These are phyloP conservation scores for Salvia sclarea DNA, from an alignment of 305 asterid genomes.

Conservation along the genomic window DNA sequence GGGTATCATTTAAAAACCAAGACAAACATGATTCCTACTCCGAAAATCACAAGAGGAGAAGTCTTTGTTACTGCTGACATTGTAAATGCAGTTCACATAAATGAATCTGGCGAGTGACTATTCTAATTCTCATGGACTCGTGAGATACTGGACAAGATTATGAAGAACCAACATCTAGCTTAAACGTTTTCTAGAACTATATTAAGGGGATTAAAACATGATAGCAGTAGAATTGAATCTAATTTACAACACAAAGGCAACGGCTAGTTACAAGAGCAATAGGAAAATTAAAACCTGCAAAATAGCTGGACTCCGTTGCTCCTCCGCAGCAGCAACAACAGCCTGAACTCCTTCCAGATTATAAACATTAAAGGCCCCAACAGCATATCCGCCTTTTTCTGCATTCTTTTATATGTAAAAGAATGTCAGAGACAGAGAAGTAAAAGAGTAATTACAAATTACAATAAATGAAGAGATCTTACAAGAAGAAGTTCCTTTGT, in stretches of 20 bases:
- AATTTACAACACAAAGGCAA: neutral
- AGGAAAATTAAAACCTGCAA: conserved; percentile 65
- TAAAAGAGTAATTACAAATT: conserved; percentile 21
- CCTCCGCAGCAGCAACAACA: conserved; percentile 96
- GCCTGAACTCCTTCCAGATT: conserved; percentile 94
- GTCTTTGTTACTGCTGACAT: neutral
- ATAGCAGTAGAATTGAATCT: neutral
- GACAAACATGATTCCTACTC: neutral
- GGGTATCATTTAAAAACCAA: neutral
- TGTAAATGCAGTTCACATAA: conserved; percentile 7
- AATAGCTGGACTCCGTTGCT: conserved; percentile 85
- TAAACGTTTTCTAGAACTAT: neutral
- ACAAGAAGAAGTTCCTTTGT: conserved; percentile 81
- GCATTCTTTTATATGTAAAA: conserved; percentile 59
- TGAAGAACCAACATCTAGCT: neutral
- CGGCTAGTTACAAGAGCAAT: conserved; percentile 9
- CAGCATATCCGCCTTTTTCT: conserved; percentile 83
- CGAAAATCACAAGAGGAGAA: neutral
- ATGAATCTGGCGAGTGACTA: neutral
- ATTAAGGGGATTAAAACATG: neutral
- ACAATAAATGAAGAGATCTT: conserved; percentile 39
- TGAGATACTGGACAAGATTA: conserved; percentile 12
- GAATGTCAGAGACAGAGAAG: conserved; percentile 31
- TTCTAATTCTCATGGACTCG: neutral
- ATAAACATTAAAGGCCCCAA: conserved; percentile 92